Percentiles rank a stretch among this genome's conserved stretches.
Conservation (phyloP, 2,329 filamentous ascomycete genomes). For the Trichoderma oligosporum region DNA sequence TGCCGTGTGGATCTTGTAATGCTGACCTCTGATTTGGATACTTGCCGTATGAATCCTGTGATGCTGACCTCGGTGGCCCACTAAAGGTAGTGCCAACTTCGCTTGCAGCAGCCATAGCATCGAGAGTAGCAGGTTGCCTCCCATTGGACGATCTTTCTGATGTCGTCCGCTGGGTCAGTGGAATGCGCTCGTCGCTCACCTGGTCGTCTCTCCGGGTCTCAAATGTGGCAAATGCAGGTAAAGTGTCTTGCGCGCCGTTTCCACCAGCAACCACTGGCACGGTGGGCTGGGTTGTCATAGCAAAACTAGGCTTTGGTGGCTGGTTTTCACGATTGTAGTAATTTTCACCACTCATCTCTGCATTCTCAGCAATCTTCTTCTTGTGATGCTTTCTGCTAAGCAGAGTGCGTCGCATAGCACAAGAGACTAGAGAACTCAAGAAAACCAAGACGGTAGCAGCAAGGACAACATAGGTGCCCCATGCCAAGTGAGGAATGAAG, state of each 20-base stretch:
- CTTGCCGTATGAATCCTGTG: conserved; percentile 66
- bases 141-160: conserved; percentile 53
- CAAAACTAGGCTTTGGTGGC: conserved; percentile 42
- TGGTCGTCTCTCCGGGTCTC: conserved; percentile 62
- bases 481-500: conserved; percentile 89
- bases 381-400: conserved; percentile 91
- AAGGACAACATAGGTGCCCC: conserved; percentile 91
- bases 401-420: conserved; percentile 88
- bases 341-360: conserved; percentile 94
- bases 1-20: too few species aligned
- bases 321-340: conserved; percentile 73
- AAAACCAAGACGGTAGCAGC: conserved; percentile 83
- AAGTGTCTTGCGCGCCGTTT: conserved; percentile 44
- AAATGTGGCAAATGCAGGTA: conserved; percentile 60
- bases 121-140: conserved; percentile 39
- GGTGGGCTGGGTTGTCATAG: conserved; percentile 51
- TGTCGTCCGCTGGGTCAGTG: conserved; percentile 63
- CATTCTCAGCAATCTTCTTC: conserved; percentile 86
- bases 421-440: conserved; percentile 78
- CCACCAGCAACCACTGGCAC: conserved; percentile 56
- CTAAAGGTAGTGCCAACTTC: conserved; percentile 28
- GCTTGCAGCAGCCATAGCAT: conserved; percentile 31
- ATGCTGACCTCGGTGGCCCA: conserved; percentile 39
- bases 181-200: conserved; percentile 66
- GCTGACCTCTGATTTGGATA: too few species aligned